These are phyloP conservation scores for Candida khao-thaluensis DNA, from an alignment of 805 yeast species.

Conservation along the genomic window DNA sequence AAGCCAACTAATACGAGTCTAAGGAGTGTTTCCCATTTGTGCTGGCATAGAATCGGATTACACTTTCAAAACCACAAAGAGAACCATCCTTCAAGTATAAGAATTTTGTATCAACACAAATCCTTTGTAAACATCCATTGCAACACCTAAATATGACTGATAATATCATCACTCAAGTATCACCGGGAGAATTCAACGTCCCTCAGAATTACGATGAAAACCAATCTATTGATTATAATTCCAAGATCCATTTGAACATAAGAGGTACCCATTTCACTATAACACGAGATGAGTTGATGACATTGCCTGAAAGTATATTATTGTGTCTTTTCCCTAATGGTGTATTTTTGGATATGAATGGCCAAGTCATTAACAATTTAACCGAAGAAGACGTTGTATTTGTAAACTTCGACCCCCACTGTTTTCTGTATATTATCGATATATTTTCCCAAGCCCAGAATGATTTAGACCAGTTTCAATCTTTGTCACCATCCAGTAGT, in stretches of 20 bases:
- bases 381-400: conserved; percentile 77
- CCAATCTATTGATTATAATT: conserved; percentile 52
- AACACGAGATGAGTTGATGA: conserved; percentile 85
- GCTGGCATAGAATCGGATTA: conserved; percentile 5
- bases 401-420: conserved; percentile 82
- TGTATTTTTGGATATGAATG: conserved; percentile 73
- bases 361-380: conserved; percentile 73
- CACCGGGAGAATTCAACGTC: conserved; percentile 34
- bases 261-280: conserved; percentile 74
- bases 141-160: conserved; percentile 45
- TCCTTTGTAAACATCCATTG: too few relatives aligned
- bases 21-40: conserved; percentile 3
- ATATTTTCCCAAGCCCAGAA: conserved; percentile 68
- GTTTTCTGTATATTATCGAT: conserved; percentile 79
- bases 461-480: conserved; percentile 40
- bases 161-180: conserved; percentile 71
- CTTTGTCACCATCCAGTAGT: conserved; percentile 35
- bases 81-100: too few relatives aligned
- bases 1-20: conserved; percentile 1
- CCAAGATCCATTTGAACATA: conserved; percentile 72
- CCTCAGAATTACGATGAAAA: conserved; percentile 21
- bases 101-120: too few relatives aligned
- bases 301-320: conserved; percentile 85
- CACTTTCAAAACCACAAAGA: too few relatives aligned
- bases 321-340: conserved; percentile 90